A percentile compares a stretch with the other conserved stretches of the same genome.
These are phyloP conservation scores for Trypanosoma mega DNA, from an alignment of 208 protist genomes.

Conservation along the genomic window DNA sequence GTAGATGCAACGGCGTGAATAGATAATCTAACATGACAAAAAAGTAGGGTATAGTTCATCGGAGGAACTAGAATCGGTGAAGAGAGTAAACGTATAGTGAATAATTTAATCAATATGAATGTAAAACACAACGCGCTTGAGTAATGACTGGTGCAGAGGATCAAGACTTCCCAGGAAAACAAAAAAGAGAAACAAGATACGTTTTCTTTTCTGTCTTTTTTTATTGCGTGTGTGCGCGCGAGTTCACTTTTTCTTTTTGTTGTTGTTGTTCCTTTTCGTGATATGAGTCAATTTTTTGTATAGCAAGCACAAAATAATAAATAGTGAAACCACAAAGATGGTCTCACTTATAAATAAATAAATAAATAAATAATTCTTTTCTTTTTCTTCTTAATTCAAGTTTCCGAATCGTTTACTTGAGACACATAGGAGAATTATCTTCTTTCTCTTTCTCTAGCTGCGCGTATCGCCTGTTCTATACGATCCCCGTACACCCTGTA, in stretches of 20 bases:
- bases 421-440: neutral
- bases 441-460: slow-evolving; percentile 15
- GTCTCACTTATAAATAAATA: neutral
- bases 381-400: neutral
- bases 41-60: too few relatives aligned
- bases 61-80: too few relatives aligned
- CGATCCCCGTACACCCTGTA: slow-evolving; percentile 30
- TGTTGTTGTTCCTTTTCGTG: too few relatives aligned
- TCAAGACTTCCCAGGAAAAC: neutral
- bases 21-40: too few relatives aligned
- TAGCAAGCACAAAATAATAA: neutral
- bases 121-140: too few relatives aligned
- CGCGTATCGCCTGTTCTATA: slow-evolving; percentile 26
- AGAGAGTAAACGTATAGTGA: too few relatives aligned
- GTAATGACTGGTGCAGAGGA: too few relatives aligned
- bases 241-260: too few relatives aligned
- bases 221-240: neutral
- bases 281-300: neutral
- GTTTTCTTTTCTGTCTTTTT: neutral
- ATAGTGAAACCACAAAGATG: neutral
- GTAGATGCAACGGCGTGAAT: neutral
- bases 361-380: neutral
- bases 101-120: too few relatives aligned
- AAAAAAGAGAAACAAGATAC: neutral
- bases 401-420: too few relatives aligned